Evolutionary conservation across 345 rosid species (phyloP).

Genomic region (Brassica nigra): DNA sequence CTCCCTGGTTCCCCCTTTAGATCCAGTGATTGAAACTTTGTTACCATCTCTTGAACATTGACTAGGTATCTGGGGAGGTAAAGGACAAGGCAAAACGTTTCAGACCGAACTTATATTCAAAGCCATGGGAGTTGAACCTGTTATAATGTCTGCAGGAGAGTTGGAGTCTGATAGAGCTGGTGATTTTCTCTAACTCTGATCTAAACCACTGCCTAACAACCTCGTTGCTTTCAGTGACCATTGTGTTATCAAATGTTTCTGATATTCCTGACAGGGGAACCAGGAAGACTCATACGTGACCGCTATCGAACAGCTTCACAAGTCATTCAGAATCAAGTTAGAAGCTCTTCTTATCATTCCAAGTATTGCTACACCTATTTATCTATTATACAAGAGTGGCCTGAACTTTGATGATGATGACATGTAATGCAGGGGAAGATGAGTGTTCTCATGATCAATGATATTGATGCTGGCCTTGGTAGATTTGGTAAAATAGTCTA

Average conservation of each 20-base stretch:
- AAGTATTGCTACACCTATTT: constrained; percentile 46
- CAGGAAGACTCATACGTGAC: constrained; percentile 86
- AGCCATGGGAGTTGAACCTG: constrained; percentile 89
- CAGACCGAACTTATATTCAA: constrained; percentile 94
- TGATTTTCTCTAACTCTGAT: constrained; percentile 29
- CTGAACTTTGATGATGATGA: constrained; percentile 25
- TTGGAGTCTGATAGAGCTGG: constrained; percentile 95
- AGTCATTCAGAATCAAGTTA: constrained; percentile 97
- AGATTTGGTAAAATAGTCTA: constrained; percentile 75
- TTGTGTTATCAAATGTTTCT: not conserved
- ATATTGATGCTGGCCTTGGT: constrained; percentile 96
- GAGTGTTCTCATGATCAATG: constrained; percentile 96
- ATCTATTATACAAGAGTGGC: not conserved
- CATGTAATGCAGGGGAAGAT: constrained; percentile 79
- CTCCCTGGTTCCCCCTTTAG: constrained; percentile 3
- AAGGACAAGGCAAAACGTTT: constrained; percentile 96
- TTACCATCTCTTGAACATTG: constrained; percentile 18
- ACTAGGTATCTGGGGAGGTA: constrained; percentile 96
- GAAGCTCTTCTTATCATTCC: constrained; percentile 53
- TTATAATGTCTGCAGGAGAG: constrained; percentile 96
- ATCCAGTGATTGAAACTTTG: constrained; percentile 3
- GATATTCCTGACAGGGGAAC: constrained; percentile 64
- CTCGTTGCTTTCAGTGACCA: constrained; percentile 11
- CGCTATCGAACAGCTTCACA: constrained; percentile 98
- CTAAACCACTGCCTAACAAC: not conserved